A percentile compares a stretch with the other conserved stretches of the same genome.
Evolutionary conservation across 352 stramenopile species (phyloP).

Genomic region (Globisporangium alternatum): DNA sequence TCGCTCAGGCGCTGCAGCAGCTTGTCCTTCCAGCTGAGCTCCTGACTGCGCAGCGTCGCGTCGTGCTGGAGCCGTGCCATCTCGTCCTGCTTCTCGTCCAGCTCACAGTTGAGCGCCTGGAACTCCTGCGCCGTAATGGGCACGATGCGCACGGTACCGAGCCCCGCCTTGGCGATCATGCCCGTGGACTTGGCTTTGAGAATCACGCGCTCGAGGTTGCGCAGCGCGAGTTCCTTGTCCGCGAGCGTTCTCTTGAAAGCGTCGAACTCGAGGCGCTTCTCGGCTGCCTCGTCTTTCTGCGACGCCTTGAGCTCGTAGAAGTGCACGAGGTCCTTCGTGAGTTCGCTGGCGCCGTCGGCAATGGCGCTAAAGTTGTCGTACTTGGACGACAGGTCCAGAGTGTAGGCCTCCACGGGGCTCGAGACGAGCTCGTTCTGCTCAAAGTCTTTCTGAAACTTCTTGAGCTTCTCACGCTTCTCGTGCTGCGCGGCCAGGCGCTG

Average conservation of each 20-base stretch:
- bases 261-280: slow-evolving; percentile 37
- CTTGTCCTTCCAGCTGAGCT: slow-evolving; percentile 62
- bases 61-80: slow-evolving; percentile 42
- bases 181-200: slow-evolving; percentile 60
- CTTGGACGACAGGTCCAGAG: slow-evolving; percentile 36
- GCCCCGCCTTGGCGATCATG: slow-evolving; percentile 67
- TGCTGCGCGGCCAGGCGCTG: slow-evolving; percentile 44
- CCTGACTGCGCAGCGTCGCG: slow-evolving; percentile 29
- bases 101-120: slow-evolving; percentile 32
- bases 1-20: slow-evolving; percentile 63
- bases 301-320: slow-evolving; percentile 59
- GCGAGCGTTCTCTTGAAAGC: slow-evolving; percentile 20
- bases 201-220: slow-evolving; percentile 62
- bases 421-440: slow-evolving; percentile 62
- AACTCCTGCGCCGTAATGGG: slow-evolving; percentile 45
- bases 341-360: slow-evolving; percentile 24
- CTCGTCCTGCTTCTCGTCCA: slow-evolving; percentile 45
- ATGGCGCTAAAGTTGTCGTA: slow-evolving; percentile 40
- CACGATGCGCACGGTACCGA: slow-evolving; percentile 69
- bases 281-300: slow-evolving; percentile 42
- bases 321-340: slow-evolving; percentile 50
- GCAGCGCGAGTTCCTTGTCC: slow-evolving; percentile 37
- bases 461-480: slow-evolving; percentile 50
- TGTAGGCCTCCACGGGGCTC: slow-evolving; percentile 56
- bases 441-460: slow-evolving; percentile 56